phyloP scores from a whole-genome alignment of 2,329 filamentous ascomycete genomes.

The Cladophialophora chaetospira region DNA sequence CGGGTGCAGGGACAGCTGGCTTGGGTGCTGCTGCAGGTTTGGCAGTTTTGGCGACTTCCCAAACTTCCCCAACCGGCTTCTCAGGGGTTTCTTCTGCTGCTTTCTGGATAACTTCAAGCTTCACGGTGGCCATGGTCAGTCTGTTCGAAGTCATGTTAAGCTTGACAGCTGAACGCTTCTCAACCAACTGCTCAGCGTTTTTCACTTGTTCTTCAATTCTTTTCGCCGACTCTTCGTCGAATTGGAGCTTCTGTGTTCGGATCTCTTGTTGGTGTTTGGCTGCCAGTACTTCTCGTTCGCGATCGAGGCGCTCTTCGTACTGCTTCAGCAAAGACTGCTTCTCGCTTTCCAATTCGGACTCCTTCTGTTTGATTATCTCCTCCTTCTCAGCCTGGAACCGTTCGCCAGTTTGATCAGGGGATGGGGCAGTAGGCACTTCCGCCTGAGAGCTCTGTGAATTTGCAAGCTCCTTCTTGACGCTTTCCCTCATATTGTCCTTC shows the following conservation, averaged over 20 bases:
- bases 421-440: slow-evolving; percentile 4
- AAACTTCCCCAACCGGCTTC: slow-evolving; percentile 81
- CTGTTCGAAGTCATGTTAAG: slow-evolving; percentile 79
- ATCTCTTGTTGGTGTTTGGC: slow-evolving; percentile 58
- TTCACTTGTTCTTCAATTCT: slow-evolving; percentile 54
- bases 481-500: slow-evolving; percentile 38
- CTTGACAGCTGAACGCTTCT: slow-evolving; percentile 72
- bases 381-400: slow-evolving; percentile 28
- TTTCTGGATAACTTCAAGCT: slow-evolving; percentile 75
- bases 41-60: slow-evolving; percentile 73
- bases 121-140: slow-evolving; percentile 64
- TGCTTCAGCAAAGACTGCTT: slow-evolving; percentile 41
- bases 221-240: slow-evolving; percentile 40
- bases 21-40: slow-evolving; percentile 48
- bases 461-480: slow-evolving; percentile 39
- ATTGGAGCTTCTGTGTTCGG: slow-evolving; percentile 66
- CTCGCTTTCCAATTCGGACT: slow-evolving; percentile 45
- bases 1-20: slow-evolving; percentile 17
- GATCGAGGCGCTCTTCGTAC: slow-evolving; percentile 43
- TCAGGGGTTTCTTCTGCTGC: slow-evolving; percentile 85
- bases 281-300: slow-evolving; percentile 45
- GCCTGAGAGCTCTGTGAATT: slow-evolving; percentile 20
- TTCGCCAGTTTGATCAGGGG: slow-evolving; percentile 26
- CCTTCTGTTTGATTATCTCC: slow-evolving; percentile 39
- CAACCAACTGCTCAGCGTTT: slow-evolving; percentile 59